Conservation (phyloP, 805 yeast genomes). For the Pichia kluyveri region DNA sequence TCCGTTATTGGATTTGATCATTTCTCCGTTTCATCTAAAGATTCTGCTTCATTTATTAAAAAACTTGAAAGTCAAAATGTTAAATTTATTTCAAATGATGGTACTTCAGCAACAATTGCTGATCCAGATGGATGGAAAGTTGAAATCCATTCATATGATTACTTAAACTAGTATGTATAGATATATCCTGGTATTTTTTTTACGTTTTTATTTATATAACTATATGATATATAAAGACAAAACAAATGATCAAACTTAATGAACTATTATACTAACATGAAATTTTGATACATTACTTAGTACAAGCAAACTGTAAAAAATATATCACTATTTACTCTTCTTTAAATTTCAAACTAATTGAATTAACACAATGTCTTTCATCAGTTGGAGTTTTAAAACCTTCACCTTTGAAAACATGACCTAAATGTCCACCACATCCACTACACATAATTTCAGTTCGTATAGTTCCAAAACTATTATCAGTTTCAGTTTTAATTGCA, state of each 20-base stretch:
- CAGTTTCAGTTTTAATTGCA: slow-evolving; percentile 53
- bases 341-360: slow-evolving; percentile 63
- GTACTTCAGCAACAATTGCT: slow-evolving; percentile 58
- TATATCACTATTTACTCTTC: too few relatives aligned
- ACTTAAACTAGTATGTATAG: slow-evolving; percentile 17
- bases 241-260: too few relatives aligned
- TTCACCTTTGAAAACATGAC: slow-evolving; percentile 92
- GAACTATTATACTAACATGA: background rate
- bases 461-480: slow-evolving; percentile 62
- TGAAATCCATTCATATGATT: slow-evolving; percentile 41
- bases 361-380: slow-evolving; percentile 91
- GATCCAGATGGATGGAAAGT: slow-evolving; percentile 91
- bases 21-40: slow-evolving; percentile 60
- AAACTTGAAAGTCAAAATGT: slow-evolving; percentile 36
- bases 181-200: background rate
- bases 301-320: background rate
- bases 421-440: slow-evolving; percentile 88
- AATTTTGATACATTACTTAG: too few relatives aligned
- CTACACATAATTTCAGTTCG: slow-evolving; percentile 87
- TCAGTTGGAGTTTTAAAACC: slow-evolving; percentile 83
- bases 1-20: slow-evolving; percentile 79
- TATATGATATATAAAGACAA: too few relatives aligned
- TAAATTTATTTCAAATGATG: slow-evolving; percentile 49
- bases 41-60: slow-evolving; percentile 49
- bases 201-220: too few relatives aligned